Base-by-base conservation (phyloP, 768 basidiomycete genomes). In the Tulasnella sp. region DNA sequence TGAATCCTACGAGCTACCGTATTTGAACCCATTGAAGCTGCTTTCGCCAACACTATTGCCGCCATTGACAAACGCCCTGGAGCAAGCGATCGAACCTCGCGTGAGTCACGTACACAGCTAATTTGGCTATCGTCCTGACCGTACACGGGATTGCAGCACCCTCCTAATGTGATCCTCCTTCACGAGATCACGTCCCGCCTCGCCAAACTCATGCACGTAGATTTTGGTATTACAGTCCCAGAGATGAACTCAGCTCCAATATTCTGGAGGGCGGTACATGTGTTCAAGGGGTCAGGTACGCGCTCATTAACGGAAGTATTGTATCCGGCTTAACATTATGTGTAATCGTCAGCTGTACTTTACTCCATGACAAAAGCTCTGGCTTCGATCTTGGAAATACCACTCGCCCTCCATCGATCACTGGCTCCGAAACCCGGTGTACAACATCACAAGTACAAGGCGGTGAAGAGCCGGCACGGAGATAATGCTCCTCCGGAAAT, bases 281-380 rank as follows among this genome's bases (percentile, higher is more conserved):
- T 75, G 11, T 73, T 94, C 55, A 80, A 82, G 51, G 84, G 88
- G 42, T 83, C 82, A 58, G 86, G 91, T 94, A 72, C 51, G 90
- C 79, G n/a, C 52, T 42, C 44, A 26, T 56, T n/a, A n/a, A n/a
- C n/a, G n/a, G n/a, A n/a, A n/a, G n/a, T n/a, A n/a, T n/a, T n/a
- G n/a, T n/a, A n/a, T n/a, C n/a, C n/a, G n/a, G n/a, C n/a, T n/a
- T n/a, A n/a, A n/a, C n/a, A n/a, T n/a, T n/a, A 59, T 54, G 61
- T 32, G 3, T 24, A 4, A 11, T 32, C 49, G 7, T 56, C 66
- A 86, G 89, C 87, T 4, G 77, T 76, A 48, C 69, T 89, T 44
- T 88, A 90, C 68, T 68, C 66, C 32, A 70, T 88, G 53, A 77
- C 81, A 11, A 89, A 85, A 71, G 77, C 74, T 15, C 67, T 88